Evolutionary conservation across 352 stramenopile genomes (phyloP), one percentile per base, ranked within the genome.

Genomic region (Phytophthora agathidicida): DNA sequence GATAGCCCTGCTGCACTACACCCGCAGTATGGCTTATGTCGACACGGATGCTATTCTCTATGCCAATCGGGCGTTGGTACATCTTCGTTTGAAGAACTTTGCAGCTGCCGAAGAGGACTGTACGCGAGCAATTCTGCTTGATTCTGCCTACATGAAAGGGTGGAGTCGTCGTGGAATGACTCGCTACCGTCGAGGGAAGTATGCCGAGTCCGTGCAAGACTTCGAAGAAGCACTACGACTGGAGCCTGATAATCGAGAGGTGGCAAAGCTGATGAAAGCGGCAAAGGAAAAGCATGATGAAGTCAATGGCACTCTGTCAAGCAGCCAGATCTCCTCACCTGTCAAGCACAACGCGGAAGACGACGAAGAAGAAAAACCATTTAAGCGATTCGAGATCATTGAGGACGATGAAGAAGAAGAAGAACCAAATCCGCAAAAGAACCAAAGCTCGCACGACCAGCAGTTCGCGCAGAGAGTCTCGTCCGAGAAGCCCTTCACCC

Each of bases 71-170:
- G 93, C 93, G 6, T 73, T 97, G 27, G 86, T 81, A 10, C 63
- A 93, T 43, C 66, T 98, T 14, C 77, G 85, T 3, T 38, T 90
- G 19, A 90, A 96, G 36, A 88, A 88, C 52, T 96, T 97, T 53
- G 81, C 81, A 7, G 43, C 71, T n/a, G 91, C 93, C 0, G 88
- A 98, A 56, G 67, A 91, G 5, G 94, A 98, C 68, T 97, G 85
- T 33, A 77, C 80, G 27, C 63, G 73, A 9, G 84, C 89, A 2
- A 70, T 98, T 23, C 19, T 79, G 13, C 68, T 97, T 6, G 84
- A 98, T 59, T 65, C 83, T n/a, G 53, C 27, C 5, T 98, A 97
- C 45, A 61, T 76, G 28, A 98, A 98, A 63, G 89, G 87, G 4
- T 91, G 88, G 68, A 83, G 71, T 31, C 78, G 91, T 39, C 80